Evolutionary conservation across 352 stramenopile genomes (phyloP).

Genomic region (Globisporangium spiculum): DNA sequence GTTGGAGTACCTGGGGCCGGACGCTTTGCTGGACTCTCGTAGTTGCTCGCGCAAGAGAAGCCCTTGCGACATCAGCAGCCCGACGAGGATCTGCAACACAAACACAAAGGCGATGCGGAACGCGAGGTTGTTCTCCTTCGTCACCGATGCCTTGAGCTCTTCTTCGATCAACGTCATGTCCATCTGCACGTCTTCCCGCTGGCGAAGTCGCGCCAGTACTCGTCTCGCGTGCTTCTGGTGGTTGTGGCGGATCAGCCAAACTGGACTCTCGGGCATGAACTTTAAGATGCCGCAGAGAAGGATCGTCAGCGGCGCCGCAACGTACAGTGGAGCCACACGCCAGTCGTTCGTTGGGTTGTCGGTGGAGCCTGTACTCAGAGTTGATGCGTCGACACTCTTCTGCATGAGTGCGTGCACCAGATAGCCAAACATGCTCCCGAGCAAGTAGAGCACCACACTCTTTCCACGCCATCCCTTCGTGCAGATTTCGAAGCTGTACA

Average conservation of each 20-base stretch:
- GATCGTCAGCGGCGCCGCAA: slow-evolving; percentile 54
- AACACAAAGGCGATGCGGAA: slow-evolving; percentile 69
- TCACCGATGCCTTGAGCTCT: slow-evolving; percentile 48
- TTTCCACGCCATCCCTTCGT: slow-evolving; percentile 87
- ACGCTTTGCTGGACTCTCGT: slow-evolving; percentile 22
- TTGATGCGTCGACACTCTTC: slow-evolving; percentile 44
- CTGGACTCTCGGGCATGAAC: slow-evolving; percentile 78
- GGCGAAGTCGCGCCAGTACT: slow-evolving; percentile 58
- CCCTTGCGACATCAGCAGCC: slow-evolving; percentile 63
- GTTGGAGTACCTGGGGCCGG: slow-evolving; percentile 33
- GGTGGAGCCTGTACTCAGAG: slow-evolving; percentile 28
- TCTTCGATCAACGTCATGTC: slow-evolving; percentile 56
- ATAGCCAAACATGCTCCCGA: slow-evolving; percentile 71
- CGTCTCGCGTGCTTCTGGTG: slow-evolving; percentile 49
- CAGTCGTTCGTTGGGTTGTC: slow-evolving; percentile 51
- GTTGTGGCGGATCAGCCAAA: slow-evolving; percentile 65
- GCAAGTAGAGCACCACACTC: slow-evolving; percentile 75
- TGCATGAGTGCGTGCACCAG: slow-evolving; percentile 62
- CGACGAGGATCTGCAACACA: slow-evolving; percentile 56
- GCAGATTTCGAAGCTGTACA: slow-evolving; percentile 86
- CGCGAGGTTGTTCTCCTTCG: slow-evolving; percentile 41
- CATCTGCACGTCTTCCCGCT: slow-evolving; percentile 63
- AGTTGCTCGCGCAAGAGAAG: slow-evolving; percentile 54
- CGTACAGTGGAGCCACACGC: slow-evolving; percentile 62
- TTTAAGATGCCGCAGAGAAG: slow-evolving; percentile 50